These are phyloP conservation scores for Primulina tabacum DNA, from an alignment of 257 asterid genomes.

Conservation along the genomic window DNA sequence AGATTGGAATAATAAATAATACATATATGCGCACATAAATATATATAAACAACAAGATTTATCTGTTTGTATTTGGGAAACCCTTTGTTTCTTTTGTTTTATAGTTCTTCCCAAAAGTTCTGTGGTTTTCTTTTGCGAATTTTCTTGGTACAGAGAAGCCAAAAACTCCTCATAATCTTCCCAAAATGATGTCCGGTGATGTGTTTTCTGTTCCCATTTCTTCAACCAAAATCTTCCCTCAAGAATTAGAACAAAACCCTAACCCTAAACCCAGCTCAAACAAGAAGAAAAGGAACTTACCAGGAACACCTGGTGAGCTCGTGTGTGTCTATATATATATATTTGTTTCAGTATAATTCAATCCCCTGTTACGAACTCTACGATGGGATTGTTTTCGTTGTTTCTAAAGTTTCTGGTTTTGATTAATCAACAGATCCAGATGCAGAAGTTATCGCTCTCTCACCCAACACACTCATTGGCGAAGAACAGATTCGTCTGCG, in stretches of 20 bases:
- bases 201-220: conserved; percentile 37
- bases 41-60: conserved; percentile 27
- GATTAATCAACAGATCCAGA: conserved; percentile 49
- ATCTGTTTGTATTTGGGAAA: conserved; percentile 48
- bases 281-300: conserved; percentile 59
- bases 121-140: not conserved
- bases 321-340: too few relatives aligned
- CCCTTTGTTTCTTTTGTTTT: conserved; percentile 29
- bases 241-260: conserved; percentile 35
- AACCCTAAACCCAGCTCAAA: conserved; percentile 39
- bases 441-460: conserved; percentile 68
- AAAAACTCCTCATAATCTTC: conserved; percentile 11
- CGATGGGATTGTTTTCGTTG: not conserved
- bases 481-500: conserved; percentile 60
- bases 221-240: conserved; percentile 30
- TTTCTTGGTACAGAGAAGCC: not conserved
- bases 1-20: conserved; percentile 26
- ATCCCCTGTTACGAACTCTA: not conserved
- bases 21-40: too few relatives aligned
- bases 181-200: conserved; percentile 50
- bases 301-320: conserved; percentile 57
- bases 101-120: conserved; percentile 10
- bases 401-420: not conserved
- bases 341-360: not conserved
- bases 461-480: conserved; percentile 63